Conservation (phyloP, 805 yeast species). For the Ogataea haglerorum region DNA sequence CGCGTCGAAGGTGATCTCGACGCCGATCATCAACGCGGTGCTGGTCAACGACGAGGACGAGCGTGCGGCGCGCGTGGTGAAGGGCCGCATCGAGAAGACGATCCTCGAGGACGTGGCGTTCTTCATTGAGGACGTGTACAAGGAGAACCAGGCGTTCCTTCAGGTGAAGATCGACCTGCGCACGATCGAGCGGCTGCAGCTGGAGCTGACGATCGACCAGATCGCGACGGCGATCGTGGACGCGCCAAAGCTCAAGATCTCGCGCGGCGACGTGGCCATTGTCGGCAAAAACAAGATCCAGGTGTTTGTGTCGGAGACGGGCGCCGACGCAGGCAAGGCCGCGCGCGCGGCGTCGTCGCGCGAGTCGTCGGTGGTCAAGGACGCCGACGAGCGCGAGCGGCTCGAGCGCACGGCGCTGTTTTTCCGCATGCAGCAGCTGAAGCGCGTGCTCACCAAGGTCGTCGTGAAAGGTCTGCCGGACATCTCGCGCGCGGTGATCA, state of each 20-base stretch:
- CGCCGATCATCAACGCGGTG: conserved; percentile 94
- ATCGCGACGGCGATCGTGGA: conserved; percentile 75
- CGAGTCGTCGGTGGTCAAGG: conserved; percentile 28
- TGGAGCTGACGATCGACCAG: conserved; percentile 82
- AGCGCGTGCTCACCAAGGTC: conserved; percentile 79
- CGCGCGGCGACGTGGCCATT: conserved; percentile 65
- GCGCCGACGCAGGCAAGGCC: conserved; percentile 38
- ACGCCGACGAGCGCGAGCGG: conserved; percentile 37
- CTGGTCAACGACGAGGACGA: conserved; percentile 92
- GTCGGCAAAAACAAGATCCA: conserved; percentile 63
- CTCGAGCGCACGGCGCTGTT: conserved; percentile 53
- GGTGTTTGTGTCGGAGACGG: conserved; percentile 53
- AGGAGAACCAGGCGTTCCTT: conserved; percentile 70
- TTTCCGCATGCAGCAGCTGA: conserved; percentile 84
- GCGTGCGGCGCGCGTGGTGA: conserved; percentile 97
- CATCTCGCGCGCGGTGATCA: conserved; percentile 93
- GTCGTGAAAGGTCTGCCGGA: conserved; percentile 92
- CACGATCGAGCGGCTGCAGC: conserved; percentile 84
- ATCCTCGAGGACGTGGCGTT: conserved; percentile 78
- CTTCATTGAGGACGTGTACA: conserved; percentile 92
- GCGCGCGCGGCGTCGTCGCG: conserved; percentile 39
- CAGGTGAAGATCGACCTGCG: conserved; percentile 77
- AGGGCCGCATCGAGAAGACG: conserved; percentile 95
- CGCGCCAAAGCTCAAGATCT: conserved; percentile 88
- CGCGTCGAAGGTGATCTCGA: conserved; percentile 91